Conservation (phyloP, 805 yeast species). For the Komagataella pseudopastoris region DNA sequence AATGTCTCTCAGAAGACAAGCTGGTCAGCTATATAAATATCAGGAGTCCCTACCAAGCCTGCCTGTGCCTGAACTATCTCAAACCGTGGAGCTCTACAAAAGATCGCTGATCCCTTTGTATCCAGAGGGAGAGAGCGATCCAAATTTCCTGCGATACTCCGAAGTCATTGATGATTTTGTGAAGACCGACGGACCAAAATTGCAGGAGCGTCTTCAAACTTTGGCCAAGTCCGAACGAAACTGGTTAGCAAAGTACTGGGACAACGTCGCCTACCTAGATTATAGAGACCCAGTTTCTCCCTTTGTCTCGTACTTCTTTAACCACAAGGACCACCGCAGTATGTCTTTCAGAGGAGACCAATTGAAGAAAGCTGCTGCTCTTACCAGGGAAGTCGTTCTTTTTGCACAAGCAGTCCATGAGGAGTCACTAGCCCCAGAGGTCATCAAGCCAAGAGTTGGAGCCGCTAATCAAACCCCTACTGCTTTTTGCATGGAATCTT, state of each 20-base stretch:
- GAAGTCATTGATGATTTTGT: slow-evolving; percentile 54
- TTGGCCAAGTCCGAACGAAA: slow-evolving; percentile 49
- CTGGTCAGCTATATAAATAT: slow-evolving; percentile 56
- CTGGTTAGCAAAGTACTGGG: slow-evolving; percentile 93
- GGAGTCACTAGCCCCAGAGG: slow-evolving; percentile 72
- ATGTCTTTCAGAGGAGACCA: slow-evolving; percentile 45
- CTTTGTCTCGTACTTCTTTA: slow-evolving; percentile 80
- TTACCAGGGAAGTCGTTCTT: slow-evolving; percentile 51
- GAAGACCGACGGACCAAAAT: slow-evolving; percentile 47
- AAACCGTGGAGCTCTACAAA: slow-evolving; percentile 59
- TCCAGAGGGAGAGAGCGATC: slow-evolving; percentile 31
- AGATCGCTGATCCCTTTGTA: slow-evolving; percentile 60
- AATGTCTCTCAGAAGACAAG: not conserved
- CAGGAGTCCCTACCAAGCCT: slow-evolving; percentile 68
- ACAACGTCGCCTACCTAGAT: slow-evolving; percentile 79
- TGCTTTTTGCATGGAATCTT: slow-evolving; percentile 94
- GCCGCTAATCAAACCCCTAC: slow-evolving; percentile 9
- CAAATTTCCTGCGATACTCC: slow-evolving; percentile 24
- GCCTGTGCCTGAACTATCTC: slow-evolving; percentile 75
- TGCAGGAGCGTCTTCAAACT: slow-evolving; percentile 52
- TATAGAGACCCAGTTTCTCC: slow-evolving; percentile 94
- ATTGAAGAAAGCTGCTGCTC: slow-evolving; percentile 60
- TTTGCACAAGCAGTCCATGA: slow-evolving; percentile 55
- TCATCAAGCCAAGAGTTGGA: slow-evolving; percentile 33
- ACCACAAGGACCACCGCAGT: slow-evolving; percentile 56